Evolutionary conservation across 2,329 filamentous ascomycete species (phyloP).

Genomic region (Neonectria ditissima): DNA sequence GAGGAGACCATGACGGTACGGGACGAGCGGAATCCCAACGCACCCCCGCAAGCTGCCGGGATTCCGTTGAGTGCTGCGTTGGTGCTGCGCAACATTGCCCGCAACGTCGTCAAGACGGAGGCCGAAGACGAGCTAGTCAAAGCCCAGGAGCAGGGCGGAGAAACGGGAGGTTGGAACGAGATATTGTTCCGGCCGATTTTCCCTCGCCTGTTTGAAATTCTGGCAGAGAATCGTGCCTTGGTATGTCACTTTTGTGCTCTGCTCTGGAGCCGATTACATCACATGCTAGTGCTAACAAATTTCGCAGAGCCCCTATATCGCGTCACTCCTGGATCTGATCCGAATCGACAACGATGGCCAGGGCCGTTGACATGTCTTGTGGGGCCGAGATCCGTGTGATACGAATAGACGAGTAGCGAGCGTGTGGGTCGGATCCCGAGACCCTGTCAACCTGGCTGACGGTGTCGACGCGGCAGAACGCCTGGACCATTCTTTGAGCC

Average conservation of each 20-base stretch:
- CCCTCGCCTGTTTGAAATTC: conserved; percentile 74
- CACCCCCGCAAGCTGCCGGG: conserved; percentile 74
- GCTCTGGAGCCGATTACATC: conserved; percentile 12
- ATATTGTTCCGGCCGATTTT: conserved; percentile 74
- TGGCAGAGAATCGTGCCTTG: conserved; percentile 75
- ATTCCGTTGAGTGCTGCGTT: conserved; percentile 83
- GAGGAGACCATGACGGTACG: conserved; percentile 68
- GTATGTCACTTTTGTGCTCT: conserved; percentile 53
- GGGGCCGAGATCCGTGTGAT: conserved; percentile 18
- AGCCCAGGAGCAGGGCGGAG: conserved; percentile 57
- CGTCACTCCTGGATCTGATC: conserved; percentile 55
- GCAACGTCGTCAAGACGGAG: conserved; percentile 72
- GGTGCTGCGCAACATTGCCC: conserved; percentile 82
- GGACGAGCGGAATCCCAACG: conserved; percentile 69
- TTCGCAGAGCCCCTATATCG: conserved; percentile 54
- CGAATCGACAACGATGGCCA: conserved; percentile 45
- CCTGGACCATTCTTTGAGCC: conserved; percentile 18
- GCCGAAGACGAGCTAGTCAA: conserved; percentile 67
- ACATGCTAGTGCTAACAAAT: conserved; percentile 29
- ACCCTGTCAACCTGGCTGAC: conserved; percentile 11
- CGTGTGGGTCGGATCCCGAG: conserved; percentile 20
- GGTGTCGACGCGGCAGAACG: conserved; percentile 9
- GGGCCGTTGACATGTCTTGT: conserved; percentile 33
- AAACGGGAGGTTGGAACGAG: conserved; percentile 73
- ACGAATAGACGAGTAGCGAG: conserved; percentile 17